A percentile compares a stretch with the other conserved stretches of the same genome.
Evolutionary conservation across 345 rosid genomes (phyloP).

Genomic region (Balakata baccata): DNA sequence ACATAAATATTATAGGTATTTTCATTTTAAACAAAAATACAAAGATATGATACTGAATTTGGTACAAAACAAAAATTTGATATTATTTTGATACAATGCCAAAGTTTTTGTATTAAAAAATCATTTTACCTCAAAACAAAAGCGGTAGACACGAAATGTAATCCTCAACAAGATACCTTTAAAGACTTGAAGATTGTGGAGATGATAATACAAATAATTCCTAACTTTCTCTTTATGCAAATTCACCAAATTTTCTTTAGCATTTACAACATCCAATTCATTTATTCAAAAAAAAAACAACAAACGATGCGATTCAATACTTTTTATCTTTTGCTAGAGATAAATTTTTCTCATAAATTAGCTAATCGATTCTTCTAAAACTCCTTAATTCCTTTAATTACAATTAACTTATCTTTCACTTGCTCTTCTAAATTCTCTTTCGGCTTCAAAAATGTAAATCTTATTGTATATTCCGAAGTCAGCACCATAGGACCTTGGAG

Average conservation of each 20-base stretch:
- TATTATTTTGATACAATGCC: too few species aligned
- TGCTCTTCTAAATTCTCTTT: constrained; percentile 47
- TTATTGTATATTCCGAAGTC: constrained; percentile 44
- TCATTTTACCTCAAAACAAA: too few species aligned
- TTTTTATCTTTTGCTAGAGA: constrained; percentile 70
- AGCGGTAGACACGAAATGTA: too few species aligned
- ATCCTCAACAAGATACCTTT: too few species aligned
- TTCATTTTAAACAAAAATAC: too few species aligned
- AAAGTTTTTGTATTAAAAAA: too few species aligned
- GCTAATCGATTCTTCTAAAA: constrained; percentile 40
- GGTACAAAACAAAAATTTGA: too few species aligned
- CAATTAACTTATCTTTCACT: constrained; percentile 50
- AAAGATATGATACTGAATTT: too few species aligned
- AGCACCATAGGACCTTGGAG: constrained; percentile 24
- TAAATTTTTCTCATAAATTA: constrained; percentile 68
- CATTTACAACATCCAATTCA: constrained; percentile 43
- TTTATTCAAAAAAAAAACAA: constrained; percentile 41
- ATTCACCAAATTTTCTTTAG: constrained; percentile 39
- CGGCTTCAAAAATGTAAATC: constrained; percentile 47
- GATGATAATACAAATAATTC: constrained; percentile 47
- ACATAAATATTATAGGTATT: too few species aligned
- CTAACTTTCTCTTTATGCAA: constrained; percentile 52
- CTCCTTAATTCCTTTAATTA: constrained; percentile 43
- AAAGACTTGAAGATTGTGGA: too few species aligned
- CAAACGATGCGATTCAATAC: constrained; percentile 61